Percentiles rank a stretch among this genome's conserved stretches.
phyloP scores from a whole-genome alignment of 2,329 filamentous ascomycete genomes.

The Aspergillus sp. region DNA sequence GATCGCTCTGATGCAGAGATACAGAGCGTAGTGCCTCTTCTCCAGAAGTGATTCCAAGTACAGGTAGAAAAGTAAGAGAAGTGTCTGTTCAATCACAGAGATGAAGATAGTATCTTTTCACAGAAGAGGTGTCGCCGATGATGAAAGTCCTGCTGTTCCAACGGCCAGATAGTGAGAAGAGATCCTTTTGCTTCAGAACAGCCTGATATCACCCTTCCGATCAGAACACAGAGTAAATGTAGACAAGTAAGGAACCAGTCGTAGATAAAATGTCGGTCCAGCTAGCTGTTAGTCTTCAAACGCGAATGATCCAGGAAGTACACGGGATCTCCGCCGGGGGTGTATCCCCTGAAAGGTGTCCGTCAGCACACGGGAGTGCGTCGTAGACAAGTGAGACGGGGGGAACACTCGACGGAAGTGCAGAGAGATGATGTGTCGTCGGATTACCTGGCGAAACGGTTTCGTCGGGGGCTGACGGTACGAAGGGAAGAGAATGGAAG shows the following conservation, averaged over 20 bases:
- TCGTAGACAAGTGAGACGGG: not conserved
- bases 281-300: slow-evolving; percentile 12
- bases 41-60: slow-evolving; percentile 25
- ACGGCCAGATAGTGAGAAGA: slow-evolving; percentile 15
- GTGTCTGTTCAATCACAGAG: slow-evolving; percentile 15
- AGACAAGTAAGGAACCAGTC: slow-evolving; percentile 6
- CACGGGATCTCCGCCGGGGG: slow-evolving; percentile 9
- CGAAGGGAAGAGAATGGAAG: slow-evolving; percentile 13
- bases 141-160: slow-evolving; percentile 13
- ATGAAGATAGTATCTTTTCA: slow-evolving; percentile 20
- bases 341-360: slow-evolving; percentile 17
- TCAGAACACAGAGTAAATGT: slow-evolving; percentile 13
- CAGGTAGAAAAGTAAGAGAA: slow-evolving; percentile 20
- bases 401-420: not conserved
- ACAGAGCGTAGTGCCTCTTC: slow-evolving; percentile 17
- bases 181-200: slow-evolving; percentile 16
- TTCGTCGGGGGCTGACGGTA: slow-evolving; percentile 10
- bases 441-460: slow-evolving; percentile 13
- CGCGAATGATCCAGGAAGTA: slow-evolving; percentile 14
- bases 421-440: not conserved
- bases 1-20: slow-evolving; percentile 17
- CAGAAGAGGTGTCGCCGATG: slow-evolving; percentile 17
- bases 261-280: slow-evolving; percentile 6
- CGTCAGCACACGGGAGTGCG: slow-evolving; percentile 6
- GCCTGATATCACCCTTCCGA: slow-evolving; percentile 17